A percentile compares a stretch with the other conserved stretches of the same genome.
Evolutionary conservation across 176 grass and related monocot species (phyloP).

Genomic region (Eragrostis curvula): DNA sequence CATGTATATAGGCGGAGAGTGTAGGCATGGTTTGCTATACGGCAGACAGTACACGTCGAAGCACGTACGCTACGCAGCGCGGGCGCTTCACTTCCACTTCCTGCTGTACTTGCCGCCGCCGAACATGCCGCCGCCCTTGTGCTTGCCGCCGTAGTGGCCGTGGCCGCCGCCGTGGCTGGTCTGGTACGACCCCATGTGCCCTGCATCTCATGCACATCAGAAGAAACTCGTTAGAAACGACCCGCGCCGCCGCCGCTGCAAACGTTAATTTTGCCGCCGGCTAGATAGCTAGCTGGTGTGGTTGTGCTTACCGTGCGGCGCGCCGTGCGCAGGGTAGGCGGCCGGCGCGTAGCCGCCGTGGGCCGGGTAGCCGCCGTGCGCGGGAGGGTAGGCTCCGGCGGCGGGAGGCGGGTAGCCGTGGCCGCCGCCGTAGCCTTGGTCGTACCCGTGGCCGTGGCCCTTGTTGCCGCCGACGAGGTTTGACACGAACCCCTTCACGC

Average conservation of each 20-base stretch:
- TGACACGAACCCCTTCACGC: conserved; percentile 50
- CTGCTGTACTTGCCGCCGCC: conserved; percentile 49
- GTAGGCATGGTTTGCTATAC: background rate
- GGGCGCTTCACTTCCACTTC: conserved; percentile 45
- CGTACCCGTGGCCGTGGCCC: conserved; percentile 1
- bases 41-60: background rate
- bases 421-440: conserved; percentile 3
- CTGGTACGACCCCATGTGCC: conserved; percentile 49
- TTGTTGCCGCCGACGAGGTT: conserved; percentile 35
- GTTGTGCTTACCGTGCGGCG: conserved; percentile 18
- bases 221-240: background rate
- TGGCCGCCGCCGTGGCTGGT: conserved; percentile 35
- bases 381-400: conserved; percentile 32
- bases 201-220: background rate
- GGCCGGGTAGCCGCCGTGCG: conserved; percentile 46
- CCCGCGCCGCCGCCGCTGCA: background rate
- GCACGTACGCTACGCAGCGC: too few species aligned
- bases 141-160: conserved; percentile 50
- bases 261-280: background rate
- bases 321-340: conserved; percentile 33
- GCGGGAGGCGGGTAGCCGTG: conserved; percentile 41
- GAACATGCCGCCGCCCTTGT: conserved; percentile 53
- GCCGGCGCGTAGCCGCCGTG: conserved; percentile 41
- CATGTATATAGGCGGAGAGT: background rate
- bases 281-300: too few species aligned